phyloP scores from a whole-genome alignment of 1,284 basidiomycete species.

The Malassezia sp. region DNA sequence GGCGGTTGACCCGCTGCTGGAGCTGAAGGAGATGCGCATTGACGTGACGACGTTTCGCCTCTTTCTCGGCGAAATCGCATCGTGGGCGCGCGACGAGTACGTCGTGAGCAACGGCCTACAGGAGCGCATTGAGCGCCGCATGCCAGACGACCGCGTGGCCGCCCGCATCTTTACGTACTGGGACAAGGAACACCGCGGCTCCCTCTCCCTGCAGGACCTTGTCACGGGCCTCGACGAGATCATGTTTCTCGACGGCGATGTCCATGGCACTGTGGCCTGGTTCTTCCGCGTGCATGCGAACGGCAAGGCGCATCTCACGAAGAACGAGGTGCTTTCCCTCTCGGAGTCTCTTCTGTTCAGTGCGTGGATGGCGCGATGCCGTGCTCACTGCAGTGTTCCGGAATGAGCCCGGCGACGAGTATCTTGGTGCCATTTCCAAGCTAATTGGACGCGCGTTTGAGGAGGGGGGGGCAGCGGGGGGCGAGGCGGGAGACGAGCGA shows the following conservation, averaged over 20 bases:
- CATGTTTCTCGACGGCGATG: constrained; percentile 62
- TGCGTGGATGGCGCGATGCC: too few relatives aligned
- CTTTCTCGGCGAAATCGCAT: constrained; percentile 83
- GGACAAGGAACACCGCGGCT: constrained; percentile 37
- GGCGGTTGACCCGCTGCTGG: constrained; percentile 17
- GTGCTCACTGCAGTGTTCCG: constrained; percentile 77
- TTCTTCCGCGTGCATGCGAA: constrained; percentile 85
- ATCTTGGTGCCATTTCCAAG: constrained; percentile 55
- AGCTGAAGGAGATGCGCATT: constrained; percentile 63
- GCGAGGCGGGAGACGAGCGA: neutral
- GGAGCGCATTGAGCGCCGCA: constrained; percentile 39
- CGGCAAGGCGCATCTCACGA: constrained; percentile 83
- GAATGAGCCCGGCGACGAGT: constrained; percentile 90
- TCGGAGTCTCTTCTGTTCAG: constrained; percentile 75
- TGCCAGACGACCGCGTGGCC: constrained; percentile 38
- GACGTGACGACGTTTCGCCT: constrained; percentile 73
- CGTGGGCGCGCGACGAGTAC: constrained; percentile 92
- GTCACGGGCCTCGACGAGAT: constrained; percentile 78
- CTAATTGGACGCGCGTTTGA: constrained; percentile 38
- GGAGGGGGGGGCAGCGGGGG: neutral
- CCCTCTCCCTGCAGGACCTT: constrained; percentile 59
- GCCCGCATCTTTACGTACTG: constrained; percentile 33
- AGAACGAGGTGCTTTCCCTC: constrained; percentile 80
- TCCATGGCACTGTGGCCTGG: constrained; percentile 98
- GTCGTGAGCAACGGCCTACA: constrained; percentile 55